Evolutionary conservation across 169 alveolate genomes (phyloP).

Genomic region (Perkinsus chesapeaki): DNA sequence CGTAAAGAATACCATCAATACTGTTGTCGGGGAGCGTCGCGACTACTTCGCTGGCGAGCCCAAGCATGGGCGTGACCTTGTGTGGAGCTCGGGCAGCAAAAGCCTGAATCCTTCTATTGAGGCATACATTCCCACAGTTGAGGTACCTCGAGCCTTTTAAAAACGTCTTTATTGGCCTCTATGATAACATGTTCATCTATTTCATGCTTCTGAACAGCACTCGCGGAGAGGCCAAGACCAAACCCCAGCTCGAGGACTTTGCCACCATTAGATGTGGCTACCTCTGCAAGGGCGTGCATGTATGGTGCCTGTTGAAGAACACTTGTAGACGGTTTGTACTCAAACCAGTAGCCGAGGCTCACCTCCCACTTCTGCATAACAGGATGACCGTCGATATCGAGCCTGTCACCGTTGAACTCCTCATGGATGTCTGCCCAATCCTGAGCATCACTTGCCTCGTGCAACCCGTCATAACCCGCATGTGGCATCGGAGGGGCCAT

Average conservation of each 20-base stretch:
- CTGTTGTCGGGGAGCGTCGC: not conserved
- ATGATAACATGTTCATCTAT: conserved; percentile 6
- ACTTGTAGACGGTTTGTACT: not conserved
- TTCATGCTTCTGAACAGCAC: not conserved
- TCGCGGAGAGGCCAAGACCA: conserved; percentile 6
- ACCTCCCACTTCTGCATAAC: conserved; percentile 11
- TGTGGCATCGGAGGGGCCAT: not conserved
- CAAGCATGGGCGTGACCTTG: conserved; percentile 1
- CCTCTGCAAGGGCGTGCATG: conserved; percentile 10
- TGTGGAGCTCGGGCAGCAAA: not conserved
- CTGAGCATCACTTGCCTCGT: not conserved
- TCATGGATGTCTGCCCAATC: not conserved
- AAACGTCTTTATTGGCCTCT: not conserved
- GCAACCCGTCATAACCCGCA: not conserved
- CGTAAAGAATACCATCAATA: conserved; percentile 3
- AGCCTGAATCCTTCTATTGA: not conserved
- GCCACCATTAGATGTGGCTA: conserved; percentile 2
- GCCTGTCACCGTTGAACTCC: not conserved
- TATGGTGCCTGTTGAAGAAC: not conserved
- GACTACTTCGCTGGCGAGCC: not conserved
- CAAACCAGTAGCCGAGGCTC: no score
- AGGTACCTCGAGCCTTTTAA: not conserved
- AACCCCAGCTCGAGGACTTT: conserved; percentile 14
- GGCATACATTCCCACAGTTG: not conserved
- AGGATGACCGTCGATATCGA: conserved; percentile 12